Evolutionary conservation across 768 basidiomycete genomes (phyloP), one percentile per base, ranked within the genome.

Genomic region (Tephrocybe sp.): DNA sequence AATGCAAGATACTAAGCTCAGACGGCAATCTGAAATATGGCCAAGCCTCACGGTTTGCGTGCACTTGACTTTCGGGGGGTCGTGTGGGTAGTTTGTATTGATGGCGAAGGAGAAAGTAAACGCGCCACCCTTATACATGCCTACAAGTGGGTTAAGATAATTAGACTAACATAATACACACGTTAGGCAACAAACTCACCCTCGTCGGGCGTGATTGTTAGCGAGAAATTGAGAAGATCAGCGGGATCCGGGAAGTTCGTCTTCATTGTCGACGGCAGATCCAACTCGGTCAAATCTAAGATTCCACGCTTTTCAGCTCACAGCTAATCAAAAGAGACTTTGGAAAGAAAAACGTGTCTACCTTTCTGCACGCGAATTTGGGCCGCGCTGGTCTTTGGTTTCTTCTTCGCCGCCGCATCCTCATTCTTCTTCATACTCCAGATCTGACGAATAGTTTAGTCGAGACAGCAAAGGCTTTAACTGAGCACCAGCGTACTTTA

Each of bases 341-440:
- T 38, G 17, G 23, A 19, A 9, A 39, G 23, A 36, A 55, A 57
- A 34, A 46, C 17, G 16, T 20, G 58, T 74, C 51, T 54, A 93
- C 97, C 97, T 79, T 98, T 99, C 79, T 99, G 97, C n/a, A 99
- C 96, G 51, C 97, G 83, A 68, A 99, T 90, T 72, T 98, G 95
- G 23, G 97, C 97, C 13, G 97, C 96, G 64, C 91, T 92, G 39
- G 93, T 97, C 83, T 96, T 98, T 39, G 97, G 97, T 79, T 89
- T 92, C 84, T 85, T 96, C 89, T 93, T 98, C 5, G 92, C 87
- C 48, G 94, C 93, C 49, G 91, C 91, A 64, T 98, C 92, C 77
- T 98, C 93, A 63, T 87, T 91, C 86, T 98, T 98, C 85, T 98
- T 98, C 89, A 99, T 93, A 59, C 87, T 92, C 89, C 97, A 98